Conservation (phyloP, 306 rosid species). For the Cucumis melo region DNA sequence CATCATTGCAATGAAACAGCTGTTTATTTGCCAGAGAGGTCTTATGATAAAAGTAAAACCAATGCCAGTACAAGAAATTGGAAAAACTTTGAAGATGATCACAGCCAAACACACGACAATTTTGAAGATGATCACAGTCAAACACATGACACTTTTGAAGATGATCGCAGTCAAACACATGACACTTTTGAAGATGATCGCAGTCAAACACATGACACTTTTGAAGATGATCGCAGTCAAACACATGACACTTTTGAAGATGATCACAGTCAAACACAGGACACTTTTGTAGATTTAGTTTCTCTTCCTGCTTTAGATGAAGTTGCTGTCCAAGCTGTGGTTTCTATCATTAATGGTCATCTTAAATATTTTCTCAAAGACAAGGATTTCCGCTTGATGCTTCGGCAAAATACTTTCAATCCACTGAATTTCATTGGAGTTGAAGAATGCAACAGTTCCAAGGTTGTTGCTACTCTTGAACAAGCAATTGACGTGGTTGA, state of each 20-base stretch:
- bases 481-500: constrained; percentile 63
- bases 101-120: constrained; percentile 4
- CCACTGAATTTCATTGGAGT: constrained; percentile 29
- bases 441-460: constrained; percentile 28
- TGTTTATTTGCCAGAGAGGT: neutral
- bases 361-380: constrained; percentile 45
- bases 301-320: constrained; percentile 24
- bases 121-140: neutral
- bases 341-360: constrained; percentile 56
- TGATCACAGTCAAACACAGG: constrained; percentile 7
- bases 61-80: constrained; percentile 10
- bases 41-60: constrained; percentile 10
- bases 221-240: neutral
- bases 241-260: constrained; percentile 9
- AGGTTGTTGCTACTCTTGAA: constrained; percentile 46
- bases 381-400: constrained; percentile 33
- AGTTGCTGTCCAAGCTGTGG: constrained; percentile 44
- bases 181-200: constrained; percentile 1
- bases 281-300: neutral
- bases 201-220: constrained; percentile 3
- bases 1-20: constrained; percentile 5
- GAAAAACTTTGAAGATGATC: constrained; percentile 13
- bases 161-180: neutral
- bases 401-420: constrained; percentile 39
- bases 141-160: constrained; percentile 3